Evolutionary conservation across 1,284 basidiomycete genomes (phyloP).

Genomic region (Ganoderma lucidum): DNA sequence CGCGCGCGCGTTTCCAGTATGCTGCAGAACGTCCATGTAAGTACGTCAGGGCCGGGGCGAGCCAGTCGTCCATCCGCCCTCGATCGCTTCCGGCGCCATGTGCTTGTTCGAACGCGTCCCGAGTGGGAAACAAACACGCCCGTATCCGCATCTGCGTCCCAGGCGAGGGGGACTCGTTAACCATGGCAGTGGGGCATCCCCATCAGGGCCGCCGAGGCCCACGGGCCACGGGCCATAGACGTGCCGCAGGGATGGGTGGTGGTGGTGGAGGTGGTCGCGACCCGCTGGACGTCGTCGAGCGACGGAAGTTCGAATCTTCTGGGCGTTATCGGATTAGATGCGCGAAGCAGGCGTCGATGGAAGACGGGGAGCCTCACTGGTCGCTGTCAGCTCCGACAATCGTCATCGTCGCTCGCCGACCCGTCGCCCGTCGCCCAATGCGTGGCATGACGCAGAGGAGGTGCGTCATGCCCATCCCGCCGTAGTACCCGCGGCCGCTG

Average conservation of each 20-base stretch:
- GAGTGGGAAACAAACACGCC: neutral
- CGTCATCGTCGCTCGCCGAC: neutral
- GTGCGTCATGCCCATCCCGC: neutral
- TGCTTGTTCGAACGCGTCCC: neutral
- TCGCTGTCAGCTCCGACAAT: neutral
- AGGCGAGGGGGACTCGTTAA: neutral
- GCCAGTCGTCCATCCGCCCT: neutral
- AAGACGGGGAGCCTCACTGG: constrained; percentile 1
- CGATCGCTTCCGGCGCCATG: neutral
- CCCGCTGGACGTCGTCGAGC: neutral
- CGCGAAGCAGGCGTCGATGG: constrained; percentile 10
- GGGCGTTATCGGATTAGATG: constrained; percentile 13
- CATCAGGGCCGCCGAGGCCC: neutral
- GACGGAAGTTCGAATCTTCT: constrained; percentile 1
- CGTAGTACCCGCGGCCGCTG: neutral
- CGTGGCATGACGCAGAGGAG: neutral
- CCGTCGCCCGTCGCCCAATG: neutral
- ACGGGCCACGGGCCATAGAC: neutral
- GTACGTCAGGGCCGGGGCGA: neutral
- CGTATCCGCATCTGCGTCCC: neutral
- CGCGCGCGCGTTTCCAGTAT: neutral
- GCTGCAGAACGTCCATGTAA: neutral
- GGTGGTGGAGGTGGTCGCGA: neutral
- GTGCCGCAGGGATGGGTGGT: neutral
- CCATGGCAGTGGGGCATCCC: neutral